A percentile compares a stretch with the other conserved stretches of the same genome.
phyloP scores from a whole-genome alignment of 768 basidiomycete species.

The Dioszegia hungarica region DNA sequence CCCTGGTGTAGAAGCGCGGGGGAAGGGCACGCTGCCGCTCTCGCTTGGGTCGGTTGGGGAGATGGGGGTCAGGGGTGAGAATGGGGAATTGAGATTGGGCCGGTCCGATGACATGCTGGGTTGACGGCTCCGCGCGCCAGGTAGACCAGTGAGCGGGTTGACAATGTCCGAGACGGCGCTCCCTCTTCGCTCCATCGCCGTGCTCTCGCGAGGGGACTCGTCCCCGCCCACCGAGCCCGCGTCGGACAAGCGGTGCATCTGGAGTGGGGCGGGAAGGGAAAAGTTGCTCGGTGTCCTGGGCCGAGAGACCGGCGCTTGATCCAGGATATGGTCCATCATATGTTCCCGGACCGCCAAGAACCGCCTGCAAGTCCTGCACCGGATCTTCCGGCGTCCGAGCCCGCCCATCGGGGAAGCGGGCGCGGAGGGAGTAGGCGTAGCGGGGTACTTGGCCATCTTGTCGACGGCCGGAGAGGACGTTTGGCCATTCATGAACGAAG shows the following conservation, averaged over 20 bases:
- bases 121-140: constrained; percentile 25
- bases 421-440: constrained; percentile 60
- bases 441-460: constrained; percentile 73
- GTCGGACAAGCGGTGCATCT: background rate
- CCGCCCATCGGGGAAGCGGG: constrained; percentile 59
- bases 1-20: constrained; percentile 19
- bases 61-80: background rate
- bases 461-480: constrained; percentile 49
- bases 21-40: constrained; percentile 16
- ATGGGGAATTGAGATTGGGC: background rate
- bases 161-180: constrained; percentile 32
- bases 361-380: constrained; percentile 88
- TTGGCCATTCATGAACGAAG: constrained; percentile 71
- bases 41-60: background rate
- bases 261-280: constrained; percentile 36
- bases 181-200: background rate
- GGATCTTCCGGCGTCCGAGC: constrained; percentile 61
- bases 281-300: constrained; percentile 42
- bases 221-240: constrained; percentile 2
- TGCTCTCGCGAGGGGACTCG: background rate
- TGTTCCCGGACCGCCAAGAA: constrained; percentile 87
- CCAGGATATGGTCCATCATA: constrained; percentile 71
- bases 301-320: constrained; percentile 42
- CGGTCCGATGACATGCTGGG: constrained; percentile 8
- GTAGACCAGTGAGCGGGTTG: constrained; percentile 38